phyloP scores from a whole-genome alignment of 2,329 filamentous ascomycete species.

The Botrytis elliptica region DNA sequence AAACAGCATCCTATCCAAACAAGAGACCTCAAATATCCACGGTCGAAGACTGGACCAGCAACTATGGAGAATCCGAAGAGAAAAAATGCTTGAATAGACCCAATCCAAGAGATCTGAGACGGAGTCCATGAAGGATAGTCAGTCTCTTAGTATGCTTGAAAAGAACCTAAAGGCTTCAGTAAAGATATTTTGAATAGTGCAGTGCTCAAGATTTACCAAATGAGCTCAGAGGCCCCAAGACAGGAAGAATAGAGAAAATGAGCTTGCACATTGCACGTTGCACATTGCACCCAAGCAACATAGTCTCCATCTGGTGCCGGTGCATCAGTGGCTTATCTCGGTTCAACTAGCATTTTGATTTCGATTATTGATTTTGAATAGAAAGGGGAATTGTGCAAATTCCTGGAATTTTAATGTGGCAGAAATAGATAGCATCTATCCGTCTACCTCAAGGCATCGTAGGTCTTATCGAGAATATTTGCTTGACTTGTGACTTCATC shows the following conservation, averaged over 20 bases:
- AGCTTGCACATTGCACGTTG: conserved; percentile 4
- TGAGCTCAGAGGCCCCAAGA: conserved; percentile 41
- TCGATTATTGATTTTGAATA: no score
- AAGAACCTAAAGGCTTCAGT: no score
- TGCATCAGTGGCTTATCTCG: not conserved
- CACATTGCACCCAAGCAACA: conserved; percentile 1
- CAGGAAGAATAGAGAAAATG: not conserved
- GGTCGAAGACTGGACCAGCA: no score
- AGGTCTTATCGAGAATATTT: not conserved
- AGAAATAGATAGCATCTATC: not conserved
- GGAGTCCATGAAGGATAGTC: no score
- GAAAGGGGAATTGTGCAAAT: not conserved
- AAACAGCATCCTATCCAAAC: no score
- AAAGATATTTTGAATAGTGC: no score
- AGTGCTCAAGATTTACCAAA: conserved; percentile 34
- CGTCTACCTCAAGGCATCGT: not conserved
- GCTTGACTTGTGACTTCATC: not conserved
- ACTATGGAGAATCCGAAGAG: no score
- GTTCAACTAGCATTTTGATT: not conserved
- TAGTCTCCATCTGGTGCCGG: not conserved
- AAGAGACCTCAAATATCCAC: no score
- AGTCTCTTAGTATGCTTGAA: no score
- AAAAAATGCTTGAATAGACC: no score
- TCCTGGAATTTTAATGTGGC: no score
- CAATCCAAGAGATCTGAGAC: no score